Evolutionary conservation across 345 rosid genomes (phyloP), one percentile per base, ranked within the genome.

Genomic region (Limnanthes douglasii): DNA sequence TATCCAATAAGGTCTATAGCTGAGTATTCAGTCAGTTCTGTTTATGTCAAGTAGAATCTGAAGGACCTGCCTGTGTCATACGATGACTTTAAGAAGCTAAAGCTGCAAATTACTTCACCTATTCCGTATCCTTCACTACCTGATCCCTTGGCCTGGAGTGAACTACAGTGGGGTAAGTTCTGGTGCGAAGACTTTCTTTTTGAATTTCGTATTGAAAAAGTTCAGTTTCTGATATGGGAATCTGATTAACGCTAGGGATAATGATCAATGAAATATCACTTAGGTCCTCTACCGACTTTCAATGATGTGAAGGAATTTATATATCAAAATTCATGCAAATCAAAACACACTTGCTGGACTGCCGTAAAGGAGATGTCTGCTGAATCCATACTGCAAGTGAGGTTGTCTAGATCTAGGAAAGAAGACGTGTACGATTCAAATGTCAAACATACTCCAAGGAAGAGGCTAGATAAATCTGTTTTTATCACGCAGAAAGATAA

Each of bases 261-360:
- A 37, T 57, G 29, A 51, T 51, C 18, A 47, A 42, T 56, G 59
- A 54, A 70, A 48, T 37, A 36, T 66, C 66, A 37, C 45, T 37
- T 70, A 86, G 97, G 97, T 71, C 11, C 64, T 52, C 19, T 78
- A n/a, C 94, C 94, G 33, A 64, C 81, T 7, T 62, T 72, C 16
- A 64, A 58, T 49, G 72, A 66, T 34, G 46, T 86, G 57, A 69
- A 67, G 69, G 73, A 58, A 27, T 75, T 68, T 59, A 39, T 70
- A 43, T 46, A 57, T 21, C 56, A 57, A 50, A 57, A 37, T 45
- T 46, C 62, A 2, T 38, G 43, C 32, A 73, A 64, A 46, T 37
- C 41, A 34, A 46, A 40, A 28, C 45, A 60, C 32, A 64, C 48
- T 27, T 65, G 45, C 39, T 74, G 78, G 84, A 48, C 40, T 36